Base-by-base conservation (phyloP, 225 moss, liverwort and hornwort species). In the Marchantia paleacea region DNA sequence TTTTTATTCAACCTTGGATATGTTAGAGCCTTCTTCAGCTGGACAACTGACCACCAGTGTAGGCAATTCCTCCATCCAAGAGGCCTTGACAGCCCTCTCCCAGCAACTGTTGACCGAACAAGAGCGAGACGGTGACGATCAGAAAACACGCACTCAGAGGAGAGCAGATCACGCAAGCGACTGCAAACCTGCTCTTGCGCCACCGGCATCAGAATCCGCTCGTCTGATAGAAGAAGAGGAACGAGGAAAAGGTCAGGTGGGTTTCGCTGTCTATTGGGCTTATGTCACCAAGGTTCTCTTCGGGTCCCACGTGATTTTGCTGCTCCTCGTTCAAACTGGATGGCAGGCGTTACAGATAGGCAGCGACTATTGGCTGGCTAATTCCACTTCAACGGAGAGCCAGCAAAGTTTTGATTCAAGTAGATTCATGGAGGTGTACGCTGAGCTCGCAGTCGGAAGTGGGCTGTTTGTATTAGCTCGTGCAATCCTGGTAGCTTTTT, bases 361-460 rank as follows among this genome's bases (percentile, higher is more conserved):
- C 18, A 89, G 91, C n/a, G 92, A 96, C 77, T 92, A 88, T 77
- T 96, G 96, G 96, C 6, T 90, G 62, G 93, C 95, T 20, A 81
- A 86, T 48, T 93, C 92, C 80, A 95, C 95, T 7, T 89, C 95
- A 0, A 77, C 71, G 8, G 77, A 80, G 28, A 81, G 79, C 12
- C 67, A 82, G 49, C 65, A 22, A 29, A 82, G 75, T 8, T 82
- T 92, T 12, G 60, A 90, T 49, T 79, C 90, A 54, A 79, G 81
- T 52, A 81, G 79, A 50, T 91, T 95, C 75, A 91, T 95, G 62
- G 47, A 68, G 12, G 89, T 92, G 11, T 94, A 92, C 55, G 69
- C 83, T 8, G 76, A 68, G 61, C 82, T 94, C 8, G 51, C 89
- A 70, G 63, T 91, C 14, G 94, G 90, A 48, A 82, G 89, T 28